phyloP scores from a whole-genome alignment of 495 filamentous ascomycete species.

The Mytilinidion resinicola region DNA sequence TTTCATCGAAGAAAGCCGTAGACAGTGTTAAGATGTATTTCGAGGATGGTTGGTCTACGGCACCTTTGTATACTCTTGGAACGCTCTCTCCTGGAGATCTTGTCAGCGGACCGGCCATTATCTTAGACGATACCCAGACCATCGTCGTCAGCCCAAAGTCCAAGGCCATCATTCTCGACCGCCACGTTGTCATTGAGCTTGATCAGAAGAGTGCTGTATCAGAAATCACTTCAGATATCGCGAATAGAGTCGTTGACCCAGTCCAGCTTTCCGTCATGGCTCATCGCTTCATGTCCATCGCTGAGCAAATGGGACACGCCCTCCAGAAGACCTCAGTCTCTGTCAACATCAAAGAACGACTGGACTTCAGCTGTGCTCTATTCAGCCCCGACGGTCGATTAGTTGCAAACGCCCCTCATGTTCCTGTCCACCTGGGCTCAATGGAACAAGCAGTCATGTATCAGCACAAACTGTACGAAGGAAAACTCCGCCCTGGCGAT shows the following conservation, averaged over 20 bases:
- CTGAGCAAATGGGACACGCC: slow-evolving; percentile 17
- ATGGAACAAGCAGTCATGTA: slow-evolving; percentile 18
- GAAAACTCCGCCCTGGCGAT: slow-evolving; percentile 11
- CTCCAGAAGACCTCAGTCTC: slow-evolving; percentile 13
- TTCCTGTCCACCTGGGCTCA: slow-evolving; percentile 11
- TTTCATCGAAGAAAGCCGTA: not conserved
- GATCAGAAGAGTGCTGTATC: not conserved
- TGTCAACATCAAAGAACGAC: slow-evolving; percentile 19
- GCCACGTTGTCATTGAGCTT: slow-evolving; percentile 13
- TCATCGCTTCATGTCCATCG: slow-evolving; percentile 17
- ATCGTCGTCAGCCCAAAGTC: slow-evolving; percentile 9
- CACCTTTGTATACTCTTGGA: slow-evolving; percentile 10
- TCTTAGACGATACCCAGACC: slow-evolving; percentile 16
- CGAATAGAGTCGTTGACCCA: slow-evolving; percentile 1
- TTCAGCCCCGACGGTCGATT: slow-evolving; percentile 11
- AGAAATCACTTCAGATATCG: not conserved
- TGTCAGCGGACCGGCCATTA: slow-evolving; percentile 13
- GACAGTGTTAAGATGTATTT: slow-evolving; percentile 10
- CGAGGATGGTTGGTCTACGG: slow-evolving; percentile 4
- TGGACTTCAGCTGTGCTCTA: slow-evolving; percentile 15
- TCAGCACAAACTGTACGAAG: slow-evolving; percentile 7
- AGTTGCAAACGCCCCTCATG: slow-evolving; percentile 19
- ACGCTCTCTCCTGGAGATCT: slow-evolving; percentile 3
- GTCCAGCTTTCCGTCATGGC: slow-evolving; percentile 16
- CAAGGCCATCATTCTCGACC: slow-evolving; percentile 8